Evolutionary conservation across 2,329 filamentous ascomycete species (phyloP).

Genomic region (Beauveria sp.): DNA sequence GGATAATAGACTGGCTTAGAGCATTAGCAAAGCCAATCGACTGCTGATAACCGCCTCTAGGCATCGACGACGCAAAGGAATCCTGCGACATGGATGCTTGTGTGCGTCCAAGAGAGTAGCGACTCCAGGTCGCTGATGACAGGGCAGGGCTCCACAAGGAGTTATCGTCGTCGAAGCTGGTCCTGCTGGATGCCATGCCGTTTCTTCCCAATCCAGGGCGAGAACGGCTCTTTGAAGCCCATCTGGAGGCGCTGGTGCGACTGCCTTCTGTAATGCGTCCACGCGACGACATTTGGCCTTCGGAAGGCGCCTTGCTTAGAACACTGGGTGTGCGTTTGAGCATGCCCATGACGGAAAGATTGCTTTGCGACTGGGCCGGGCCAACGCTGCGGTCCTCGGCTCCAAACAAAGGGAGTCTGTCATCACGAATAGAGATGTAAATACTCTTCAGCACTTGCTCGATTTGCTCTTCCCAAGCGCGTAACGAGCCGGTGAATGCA

Average conservation of each 20-base stretch:
- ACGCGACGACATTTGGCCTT: constrained; percentile 60
- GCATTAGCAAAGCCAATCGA: constrained; percentile 97
- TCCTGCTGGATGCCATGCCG: constrained; percentile 82
- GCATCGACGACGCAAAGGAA: constrained; percentile 72
- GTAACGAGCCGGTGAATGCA: constrained; percentile 66
- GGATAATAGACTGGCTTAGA: constrained; percentile 90
- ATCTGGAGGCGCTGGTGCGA: constrained; percentile 54
- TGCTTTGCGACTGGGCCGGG: constrained; percentile 42
- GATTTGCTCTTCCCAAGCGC: constrained; percentile 80
- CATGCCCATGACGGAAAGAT: constrained; percentile 66
- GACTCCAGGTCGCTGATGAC: constrained; percentile 93
- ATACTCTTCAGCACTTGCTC: constrained; percentile 89
- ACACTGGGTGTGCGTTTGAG: constrained; percentile 84
- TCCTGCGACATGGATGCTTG: constrained; percentile 89
- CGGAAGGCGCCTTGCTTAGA: constrained; percentile 86
- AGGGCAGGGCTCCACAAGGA: constrained; percentile 81
- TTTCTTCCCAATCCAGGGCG: constrained; percentile 66
- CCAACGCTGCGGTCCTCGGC: constrained; percentile 37
- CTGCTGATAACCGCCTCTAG: constrained; percentile 79
- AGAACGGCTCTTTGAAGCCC: constrained; percentile 80
- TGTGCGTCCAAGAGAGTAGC: constrained; percentile 83
- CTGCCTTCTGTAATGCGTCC: constrained; percentile 59
- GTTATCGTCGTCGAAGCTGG: constrained; percentile 84
- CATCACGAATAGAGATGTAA: constrained; percentile 80
- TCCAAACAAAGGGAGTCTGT: constrained; percentile 80